Percentiles rank a stretch among this genome's conserved stretches.
Conservation (phyloP, 495 filamentous ascomycete species). For the Lindgomyces ingoldianus region DNA sequence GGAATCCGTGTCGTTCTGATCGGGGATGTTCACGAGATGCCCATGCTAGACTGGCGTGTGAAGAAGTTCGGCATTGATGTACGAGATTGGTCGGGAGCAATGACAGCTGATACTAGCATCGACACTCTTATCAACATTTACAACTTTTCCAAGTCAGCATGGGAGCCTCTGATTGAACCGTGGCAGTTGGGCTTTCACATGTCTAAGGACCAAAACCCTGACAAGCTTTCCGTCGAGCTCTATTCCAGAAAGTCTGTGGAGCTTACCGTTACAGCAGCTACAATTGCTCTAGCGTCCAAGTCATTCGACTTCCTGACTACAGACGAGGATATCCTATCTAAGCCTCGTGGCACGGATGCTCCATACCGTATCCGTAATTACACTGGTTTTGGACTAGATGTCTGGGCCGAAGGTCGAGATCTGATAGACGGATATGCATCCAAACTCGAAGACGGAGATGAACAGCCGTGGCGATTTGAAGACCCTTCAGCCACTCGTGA, state of each 20-base stretch:
- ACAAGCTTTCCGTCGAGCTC: conserved; percentile 77
- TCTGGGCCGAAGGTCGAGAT: conserved; percentile 65
- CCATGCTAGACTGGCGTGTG: conserved; percentile 89
- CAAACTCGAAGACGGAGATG: conserved; percentile 86
- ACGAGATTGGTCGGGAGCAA: conserved; percentile 83
- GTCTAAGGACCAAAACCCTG: conserved; percentile 72
- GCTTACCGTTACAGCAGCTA: conserved; percentile 87
- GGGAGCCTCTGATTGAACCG: conserved; percentile 95
- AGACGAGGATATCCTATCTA: conserved; percentile 90
- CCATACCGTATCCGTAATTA: conserved; percentile 94
- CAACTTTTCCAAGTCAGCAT: conserved; percentile 98
- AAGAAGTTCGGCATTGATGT: conserved; percentile 83
- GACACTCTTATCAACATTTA: conserved; percentile 95
- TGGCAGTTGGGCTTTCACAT: conserved; percentile 93
- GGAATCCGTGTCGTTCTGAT: conserved; percentile 93
- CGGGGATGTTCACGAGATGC: conserved; percentile 91
- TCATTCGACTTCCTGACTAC: conserved; percentile 86
- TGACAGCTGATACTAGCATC: conserved; percentile 84
- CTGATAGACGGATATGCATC: conserved; percentile 66
- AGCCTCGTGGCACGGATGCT: conserved; percentile 86
- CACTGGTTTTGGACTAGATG: conserved; percentile 84
- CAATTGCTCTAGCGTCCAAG: conserved; percentile 89
- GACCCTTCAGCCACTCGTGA: conserved; percentile 93
- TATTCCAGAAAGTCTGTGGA: conserved; percentile 88
- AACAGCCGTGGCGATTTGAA: conserved; percentile 93